Conservation (phyloP, 2,329 filamentous ascomycete species). For the Aspergillus alliaceus region DNA sequence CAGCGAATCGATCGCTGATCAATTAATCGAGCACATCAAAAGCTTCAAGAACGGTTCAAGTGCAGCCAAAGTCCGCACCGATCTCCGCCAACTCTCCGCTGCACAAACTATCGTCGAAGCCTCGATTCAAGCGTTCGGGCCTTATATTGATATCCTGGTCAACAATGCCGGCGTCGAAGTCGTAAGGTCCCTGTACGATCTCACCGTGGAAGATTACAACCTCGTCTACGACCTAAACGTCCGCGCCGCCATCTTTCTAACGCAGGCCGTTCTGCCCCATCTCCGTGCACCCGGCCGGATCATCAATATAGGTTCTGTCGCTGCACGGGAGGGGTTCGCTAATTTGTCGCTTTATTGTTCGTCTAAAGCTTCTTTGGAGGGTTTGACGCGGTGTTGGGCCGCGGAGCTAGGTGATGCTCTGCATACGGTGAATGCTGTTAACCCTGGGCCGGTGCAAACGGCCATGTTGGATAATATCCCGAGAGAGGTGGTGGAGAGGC, state of each 20-base stretch:
- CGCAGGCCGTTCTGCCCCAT: slow-evolving; percentile 7
- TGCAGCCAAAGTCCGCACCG: background rate
- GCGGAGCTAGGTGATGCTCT: slow-evolving; percentile 57
- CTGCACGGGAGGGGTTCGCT: slow-evolving; percentile 48
- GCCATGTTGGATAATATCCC: slow-evolving; percentile 58
- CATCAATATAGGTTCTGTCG: slow-evolving; percentile 22
- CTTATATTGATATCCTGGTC: slow-evolving; percentile 6
- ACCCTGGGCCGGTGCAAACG: slow-evolving; percentile 59
- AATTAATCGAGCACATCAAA: background rate
- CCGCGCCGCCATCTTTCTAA: slow-evolving; percentile 2
- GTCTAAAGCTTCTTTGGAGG: slow-evolving; percentile 62
- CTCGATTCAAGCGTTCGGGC: background rate
- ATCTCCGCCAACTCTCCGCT: background rate
- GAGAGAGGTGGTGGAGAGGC: slow-evolving; percentile 44
- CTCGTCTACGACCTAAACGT: slow-evolving; percentile 8
- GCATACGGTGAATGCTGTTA: slow-evolving; percentile 62
- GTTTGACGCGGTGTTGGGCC: slow-evolving; percentile 60
- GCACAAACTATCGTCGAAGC: background rate
- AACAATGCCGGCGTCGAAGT: slow-evolving; percentile 4
- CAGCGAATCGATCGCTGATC: background rate
- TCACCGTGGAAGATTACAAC: background rate
- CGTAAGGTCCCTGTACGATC: background rate
- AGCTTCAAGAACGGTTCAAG: background rate
- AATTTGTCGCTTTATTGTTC: slow-evolving; percentile 54
- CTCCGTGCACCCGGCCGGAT: slow-evolving; percentile 1